phyloP scores from a whole-genome alignment of 192 early-diverging fungal species.

The Backusella macrospora region DNA sequence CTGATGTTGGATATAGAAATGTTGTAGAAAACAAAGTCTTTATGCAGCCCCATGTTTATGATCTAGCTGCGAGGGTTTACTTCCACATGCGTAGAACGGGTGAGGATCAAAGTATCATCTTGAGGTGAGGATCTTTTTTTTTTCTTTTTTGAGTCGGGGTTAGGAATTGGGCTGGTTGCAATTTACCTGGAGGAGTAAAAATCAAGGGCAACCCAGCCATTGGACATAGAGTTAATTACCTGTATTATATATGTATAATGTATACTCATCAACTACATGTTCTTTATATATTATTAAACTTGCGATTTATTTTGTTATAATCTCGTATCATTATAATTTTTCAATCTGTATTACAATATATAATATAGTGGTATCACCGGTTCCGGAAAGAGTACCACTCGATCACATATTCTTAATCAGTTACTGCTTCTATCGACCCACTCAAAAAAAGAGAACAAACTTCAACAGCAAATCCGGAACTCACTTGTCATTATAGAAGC shows the following conservation, averaged over 20 bases:
- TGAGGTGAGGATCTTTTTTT: slow-evolving; percentile 52
- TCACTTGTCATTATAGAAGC: slow-evolving; percentile 76
- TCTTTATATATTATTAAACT: background rate
- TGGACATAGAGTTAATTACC: slow-evolving; percentile 5
- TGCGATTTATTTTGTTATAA: background rate
- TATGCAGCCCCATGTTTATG: slow-evolving; percentile 69
- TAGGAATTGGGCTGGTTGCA: slow-evolving; percentile 10
- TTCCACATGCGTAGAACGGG: slow-evolving; percentile 72
- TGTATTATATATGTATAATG: slow-evolving; percentile 13
- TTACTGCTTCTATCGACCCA: slow-evolving; percentile 77
- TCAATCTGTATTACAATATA: background rate
- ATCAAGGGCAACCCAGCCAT: slow-evolving; percentile 13
- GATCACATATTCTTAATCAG: slow-evolving; percentile 69
- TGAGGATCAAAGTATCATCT: slow-evolving; percentile 73
- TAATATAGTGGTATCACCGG: slow-evolving; percentile 78
- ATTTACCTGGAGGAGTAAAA: slow-evolving; percentile 5
- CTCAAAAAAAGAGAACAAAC: slow-evolving; percentile 72
- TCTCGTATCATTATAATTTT: background rate
- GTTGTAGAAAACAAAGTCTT: slow-evolving; percentile 37
- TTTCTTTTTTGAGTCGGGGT: slow-evolving; percentile 12
- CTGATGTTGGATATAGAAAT: slow-evolving; percentile 55
- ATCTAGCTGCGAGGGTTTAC: slow-evolving; percentile 71
- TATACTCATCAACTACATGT: background rate
- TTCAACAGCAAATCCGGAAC: slow-evolving; percentile 72
- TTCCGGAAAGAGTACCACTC: slow-evolving; percentile 80